Conservation (phyloP, 2,329 filamentous ascomycete species). For the Fulvia fulva region DNA sequence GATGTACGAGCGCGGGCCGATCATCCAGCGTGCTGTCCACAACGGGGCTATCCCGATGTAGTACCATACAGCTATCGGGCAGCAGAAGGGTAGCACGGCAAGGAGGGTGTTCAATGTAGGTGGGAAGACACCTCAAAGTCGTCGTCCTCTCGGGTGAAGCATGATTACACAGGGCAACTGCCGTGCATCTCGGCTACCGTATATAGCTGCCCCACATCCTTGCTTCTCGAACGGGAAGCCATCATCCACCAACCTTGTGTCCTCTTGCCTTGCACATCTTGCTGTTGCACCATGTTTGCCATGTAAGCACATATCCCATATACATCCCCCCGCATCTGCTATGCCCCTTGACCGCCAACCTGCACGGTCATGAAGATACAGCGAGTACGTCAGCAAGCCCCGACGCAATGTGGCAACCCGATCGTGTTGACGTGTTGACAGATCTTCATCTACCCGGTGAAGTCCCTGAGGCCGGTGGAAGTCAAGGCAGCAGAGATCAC, state of each 20-base stretch:
- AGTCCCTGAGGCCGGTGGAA: conserved; percentile 32
- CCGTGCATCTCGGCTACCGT: not conserved
- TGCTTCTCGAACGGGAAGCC: not conserved
- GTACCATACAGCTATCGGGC: not conserved
- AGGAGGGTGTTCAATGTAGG: not conserved
- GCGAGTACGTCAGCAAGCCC: conserved; percentile 20
- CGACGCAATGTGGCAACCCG: not conserved
- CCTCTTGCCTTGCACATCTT: not conserved
- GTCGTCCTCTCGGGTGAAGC: conserved; percentile 2
- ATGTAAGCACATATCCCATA: not conserved
- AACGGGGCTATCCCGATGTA: not conserved
- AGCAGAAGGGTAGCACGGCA: not conserved
- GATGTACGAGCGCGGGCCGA: not conserved
- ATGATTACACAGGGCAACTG: not conserved
- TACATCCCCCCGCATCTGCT: not conserved
- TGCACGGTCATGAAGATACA: conserved; percentile 31
- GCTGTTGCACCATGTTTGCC: not conserved
- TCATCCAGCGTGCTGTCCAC: not conserved
- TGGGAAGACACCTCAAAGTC: not conserved
- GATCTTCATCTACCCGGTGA: conserved; percentile 35
- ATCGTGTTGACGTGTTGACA: conserved; percentile 11
- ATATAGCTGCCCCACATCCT: not conserved
- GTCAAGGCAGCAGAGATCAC: conserved; percentile 33
- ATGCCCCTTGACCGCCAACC: not conserved
- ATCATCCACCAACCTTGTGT: not conserved